These are phyloP conservation scores for Cladosporium halotolerans DNA, from an alignment of 2,329 filamentous ascomycete genomes.

Conservation along the genomic window DNA sequence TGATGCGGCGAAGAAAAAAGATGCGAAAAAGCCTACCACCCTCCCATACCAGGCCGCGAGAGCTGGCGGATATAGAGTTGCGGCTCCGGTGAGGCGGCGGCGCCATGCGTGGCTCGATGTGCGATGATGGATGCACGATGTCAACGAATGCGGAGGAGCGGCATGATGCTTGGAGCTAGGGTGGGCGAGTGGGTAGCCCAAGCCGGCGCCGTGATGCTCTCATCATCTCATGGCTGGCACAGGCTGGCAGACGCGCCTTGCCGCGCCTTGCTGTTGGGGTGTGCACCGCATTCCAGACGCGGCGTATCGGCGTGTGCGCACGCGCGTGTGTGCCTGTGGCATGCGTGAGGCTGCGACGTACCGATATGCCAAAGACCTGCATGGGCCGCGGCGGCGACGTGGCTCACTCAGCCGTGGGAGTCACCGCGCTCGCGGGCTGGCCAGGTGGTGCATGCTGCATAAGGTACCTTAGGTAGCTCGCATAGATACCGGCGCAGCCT, in stretches of 20 bases:
- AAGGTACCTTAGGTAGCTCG: too few species aligned
- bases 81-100: background rate
- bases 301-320: too few species aligned
- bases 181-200: background rate
- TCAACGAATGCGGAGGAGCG: slow-evolving; percentile 3
- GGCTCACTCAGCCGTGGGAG: too few species aligned
- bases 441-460: too few species aligned
- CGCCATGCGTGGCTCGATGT: background rate
- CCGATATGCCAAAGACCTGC: too few species aligned
- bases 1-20: slow-evolving; percentile 1
- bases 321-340: too few species aligned
- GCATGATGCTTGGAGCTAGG: background rate
- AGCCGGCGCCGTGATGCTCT: too few species aligned
- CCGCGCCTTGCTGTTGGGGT: background rate
- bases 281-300: slow-evolving; percentile 1
- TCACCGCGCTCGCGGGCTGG: too few species aligned
- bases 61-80: slow-evolving; percentile 6
- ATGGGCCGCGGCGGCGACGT: too few species aligned
- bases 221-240: too few species aligned
- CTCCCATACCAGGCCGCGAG: background rate
- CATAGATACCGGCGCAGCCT: background rate
- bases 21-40: slow-evolving; percentile 5
- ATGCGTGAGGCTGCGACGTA: too few species aligned
- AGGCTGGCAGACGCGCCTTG: slow-evolving; percentile 3
- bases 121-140: slow-evolving; percentile 5